Conservation (phyloP, 2,329 filamentous ascomycete genomes). For the Dendryphion nanum region DNA sequence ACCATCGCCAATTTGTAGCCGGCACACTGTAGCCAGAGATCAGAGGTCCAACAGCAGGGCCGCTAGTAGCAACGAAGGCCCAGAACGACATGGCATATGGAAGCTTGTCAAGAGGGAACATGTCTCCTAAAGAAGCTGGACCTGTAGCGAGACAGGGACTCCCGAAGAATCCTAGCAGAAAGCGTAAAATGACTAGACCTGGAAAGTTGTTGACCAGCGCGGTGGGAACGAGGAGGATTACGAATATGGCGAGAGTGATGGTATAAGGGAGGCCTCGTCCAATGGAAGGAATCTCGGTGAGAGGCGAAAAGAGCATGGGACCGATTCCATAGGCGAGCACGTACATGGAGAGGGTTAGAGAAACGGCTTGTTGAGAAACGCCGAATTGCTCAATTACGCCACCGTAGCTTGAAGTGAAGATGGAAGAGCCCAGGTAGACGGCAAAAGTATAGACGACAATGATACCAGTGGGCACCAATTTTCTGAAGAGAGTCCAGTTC, state of each 20-base stretch:
- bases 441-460: neutral
- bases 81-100: conserved; percentile 46
- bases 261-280: conserved; percentile 67
- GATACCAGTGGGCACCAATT: neutral
- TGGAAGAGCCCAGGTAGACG: neutral
- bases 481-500: neutral
- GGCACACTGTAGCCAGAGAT: conserved; percentile 74
- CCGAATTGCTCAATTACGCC: neutral
- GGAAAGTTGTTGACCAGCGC: conserved; percentile 59
- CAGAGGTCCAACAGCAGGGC: conserved; percentile 64
- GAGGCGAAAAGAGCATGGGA: conserved; percentile 51
- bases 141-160: conserved; percentile 23
- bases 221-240: conserved; percentile 63
- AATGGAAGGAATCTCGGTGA: conserved; percentile 52
- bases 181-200: conserved; percentile 54
- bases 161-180: conserved; percentile 25
- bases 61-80: conserved; percentile 49
- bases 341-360: neutral
- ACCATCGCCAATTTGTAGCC: conserved; percentile 73
- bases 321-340: neutral
- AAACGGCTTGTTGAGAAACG: neutral
- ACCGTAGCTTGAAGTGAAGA: neutral
- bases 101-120: conserved; percentile 37
- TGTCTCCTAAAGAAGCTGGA: conserved; percentile 21
- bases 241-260: conserved; percentile 62